Conservation (phyloP, 2,329 filamentous ascomycete genomes). For the Hymenoscyphus scutula region DNA sequence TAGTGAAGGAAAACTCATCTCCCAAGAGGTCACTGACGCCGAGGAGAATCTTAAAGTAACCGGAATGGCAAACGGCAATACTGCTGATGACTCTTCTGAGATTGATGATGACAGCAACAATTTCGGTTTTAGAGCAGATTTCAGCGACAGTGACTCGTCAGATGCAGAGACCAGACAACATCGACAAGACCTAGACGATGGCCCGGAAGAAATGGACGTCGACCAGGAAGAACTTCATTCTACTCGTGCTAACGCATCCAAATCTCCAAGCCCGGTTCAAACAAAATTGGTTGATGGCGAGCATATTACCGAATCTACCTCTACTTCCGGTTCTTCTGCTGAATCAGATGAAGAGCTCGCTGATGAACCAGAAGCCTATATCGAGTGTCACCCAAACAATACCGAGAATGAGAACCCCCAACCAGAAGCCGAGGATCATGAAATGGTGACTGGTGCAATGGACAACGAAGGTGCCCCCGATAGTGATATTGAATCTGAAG, state of each 20-base stretch:
- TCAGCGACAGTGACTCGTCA: neutral
- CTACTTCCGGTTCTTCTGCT: neutral
- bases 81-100: neutral
- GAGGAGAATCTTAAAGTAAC: neutral
- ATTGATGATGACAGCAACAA: slow-evolving; percentile 4
- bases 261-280: neutral
- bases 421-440: neutral
- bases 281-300: neutral
- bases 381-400: neutral
- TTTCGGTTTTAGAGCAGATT: neutral
- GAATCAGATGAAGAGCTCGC: neutral
- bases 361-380: neutral
- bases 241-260: neutral
- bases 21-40: neutral
- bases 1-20: neutral
- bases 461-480: neutral
- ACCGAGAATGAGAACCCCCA: neutral
- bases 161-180: neutral
- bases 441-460: neutral
- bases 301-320: neutral
- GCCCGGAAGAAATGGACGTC: neutral
- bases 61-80: neutral
- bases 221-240: neutral
- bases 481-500: neutral
- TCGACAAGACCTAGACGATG: neutral